phyloP scores from a whole-genome alignment of 1,139 yeast species.

The Blastobotrys raffinosifermentans region DNA sequence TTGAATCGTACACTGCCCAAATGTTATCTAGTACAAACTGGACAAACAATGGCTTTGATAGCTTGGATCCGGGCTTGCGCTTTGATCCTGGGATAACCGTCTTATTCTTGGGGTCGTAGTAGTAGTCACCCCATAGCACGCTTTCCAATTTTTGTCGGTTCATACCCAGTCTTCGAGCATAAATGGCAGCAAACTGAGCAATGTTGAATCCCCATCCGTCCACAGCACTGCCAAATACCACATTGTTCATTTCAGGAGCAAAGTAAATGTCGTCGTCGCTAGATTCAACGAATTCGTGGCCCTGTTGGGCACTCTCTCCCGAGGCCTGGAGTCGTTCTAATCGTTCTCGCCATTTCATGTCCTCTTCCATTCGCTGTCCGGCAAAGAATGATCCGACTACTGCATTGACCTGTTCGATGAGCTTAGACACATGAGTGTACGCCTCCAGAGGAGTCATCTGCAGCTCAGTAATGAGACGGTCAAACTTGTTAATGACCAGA shows the following conservation, averaged over 20 bases:
- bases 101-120: conserved; percentile 83
- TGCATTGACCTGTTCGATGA: conserved; percentile 90
- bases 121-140: conserved; percentile 95
- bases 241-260: conserved; percentile 85
- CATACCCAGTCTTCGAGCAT: conserved; percentile 79
- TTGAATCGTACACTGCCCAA: conserved; percentile 83
- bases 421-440: conserved; percentile 65
- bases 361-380: conserved; percentile 91
- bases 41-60: conserved; percentile 76
- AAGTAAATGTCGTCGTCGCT: conserved; percentile 85
- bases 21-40: conserved; percentile 81
- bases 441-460: conserved; percentile 83
- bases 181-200: conserved; percentile 80
- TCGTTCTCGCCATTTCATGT: conserved; percentile 72
- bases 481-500: conserved; percentile 88
- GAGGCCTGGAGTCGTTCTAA: conserved; percentile 31
- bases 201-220: conserved; percentile 98
- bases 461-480: conserved; percentile 76
- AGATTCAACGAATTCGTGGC: conserved; percentile 61
- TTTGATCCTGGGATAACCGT: conserved; percentile 45
- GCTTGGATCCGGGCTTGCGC: conserved; percentile 42
- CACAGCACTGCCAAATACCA: conserved; percentile 86
- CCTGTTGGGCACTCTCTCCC: conserved; percentile 34
- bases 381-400: conserved; percentile 91
- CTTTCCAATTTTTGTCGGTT: conserved; percentile 72